Evolutionary conservation across 2,329 filamentous ascomycete species (phyloP).

Genomic region (Stagonosporopsis vannaccii): DNA sequence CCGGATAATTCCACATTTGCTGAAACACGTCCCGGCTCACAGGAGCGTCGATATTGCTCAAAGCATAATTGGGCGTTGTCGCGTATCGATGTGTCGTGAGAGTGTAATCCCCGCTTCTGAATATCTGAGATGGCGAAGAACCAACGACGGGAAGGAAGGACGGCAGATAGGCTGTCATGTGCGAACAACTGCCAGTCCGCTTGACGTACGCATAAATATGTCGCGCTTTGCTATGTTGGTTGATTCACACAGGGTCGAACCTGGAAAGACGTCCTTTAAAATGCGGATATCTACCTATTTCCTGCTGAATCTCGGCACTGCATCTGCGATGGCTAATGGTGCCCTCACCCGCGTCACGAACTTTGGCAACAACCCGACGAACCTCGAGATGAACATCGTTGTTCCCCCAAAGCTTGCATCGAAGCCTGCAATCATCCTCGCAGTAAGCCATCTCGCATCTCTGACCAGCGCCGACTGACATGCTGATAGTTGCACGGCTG

Average conservation of each 20-base stretch:
- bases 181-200: background rate
- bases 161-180: conserved; percentile 1
- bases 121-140: background rate
- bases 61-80: background rate
- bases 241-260: background rate
- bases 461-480: background rate
- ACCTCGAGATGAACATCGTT: conserved; percentile 62
- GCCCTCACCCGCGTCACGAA: conserved; percentile 46
- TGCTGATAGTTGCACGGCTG: conserved; percentile 35
- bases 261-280: background rate
- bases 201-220: background rate
- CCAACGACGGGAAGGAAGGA: background rate
- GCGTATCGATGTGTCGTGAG: background rate
- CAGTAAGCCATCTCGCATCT: conserved; percentile 50
- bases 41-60: background rate
- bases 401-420: conserved; percentile 53
- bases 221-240: background rate
- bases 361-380: conserved; percentile 54
- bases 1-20: background rate
- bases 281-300: conserved; percentile 17
- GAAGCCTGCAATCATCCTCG: conserved; percentile 62
- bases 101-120: background rate
- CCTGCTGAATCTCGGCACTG: conserved; percentile 3
- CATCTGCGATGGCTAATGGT: conserved; percentile 20
- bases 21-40: background rate